Evolutionary conservation across 176 grass and related monocot genomes (phyloP).

Genomic region (Oryza coarctata): DNA sequence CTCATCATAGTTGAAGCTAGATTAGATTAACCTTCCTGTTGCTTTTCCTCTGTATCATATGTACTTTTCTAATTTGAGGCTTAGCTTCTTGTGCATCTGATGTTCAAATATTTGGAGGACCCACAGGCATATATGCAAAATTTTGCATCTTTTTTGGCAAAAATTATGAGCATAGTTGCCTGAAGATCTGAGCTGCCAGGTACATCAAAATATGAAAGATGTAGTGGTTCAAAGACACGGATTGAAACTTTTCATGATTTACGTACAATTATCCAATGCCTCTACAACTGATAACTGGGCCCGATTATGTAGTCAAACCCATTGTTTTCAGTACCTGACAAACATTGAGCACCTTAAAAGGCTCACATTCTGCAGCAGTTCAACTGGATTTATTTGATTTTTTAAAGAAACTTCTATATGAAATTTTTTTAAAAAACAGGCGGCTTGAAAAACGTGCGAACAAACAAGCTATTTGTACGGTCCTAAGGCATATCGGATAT

Average conservation of each 20-base stretch:
- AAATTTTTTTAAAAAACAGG: too few relatives aligned
- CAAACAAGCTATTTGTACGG: too few relatives aligned
- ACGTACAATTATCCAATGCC: neutral
- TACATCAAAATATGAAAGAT: neutral
- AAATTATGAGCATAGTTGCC: slow-evolving; percentile 3
- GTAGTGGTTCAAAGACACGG: neutral
- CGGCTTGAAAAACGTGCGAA: too few relatives aligned
- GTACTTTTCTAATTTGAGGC: neutral
- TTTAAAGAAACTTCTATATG: too few relatives aligned
- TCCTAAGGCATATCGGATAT: neutral
- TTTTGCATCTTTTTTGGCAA: neutral
- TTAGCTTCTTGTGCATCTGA: slow-evolving; percentile 27
- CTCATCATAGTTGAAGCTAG: slow-evolving; percentile 42
- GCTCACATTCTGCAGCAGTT: neutral
- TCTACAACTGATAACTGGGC: too few relatives aligned
- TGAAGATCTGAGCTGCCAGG: neutral
- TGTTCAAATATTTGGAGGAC: slow-evolving; percentile 8
- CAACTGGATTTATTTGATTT: too few relatives aligned
- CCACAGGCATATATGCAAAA: neutral
- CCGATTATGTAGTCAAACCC: too few relatives aligned
- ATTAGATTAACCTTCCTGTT: slow-evolving; percentile 7
- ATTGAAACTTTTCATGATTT: neutral
- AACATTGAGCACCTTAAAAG: neutral
- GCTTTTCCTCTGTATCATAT: slow-evolving; percentile 35
- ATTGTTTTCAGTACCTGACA: neutral